These are phyloP conservation scores for Achaetomium macrosporum DNA, from an alignment of 2,329 filamentous ascomycete species.

Conservation along the genomic window DNA sequence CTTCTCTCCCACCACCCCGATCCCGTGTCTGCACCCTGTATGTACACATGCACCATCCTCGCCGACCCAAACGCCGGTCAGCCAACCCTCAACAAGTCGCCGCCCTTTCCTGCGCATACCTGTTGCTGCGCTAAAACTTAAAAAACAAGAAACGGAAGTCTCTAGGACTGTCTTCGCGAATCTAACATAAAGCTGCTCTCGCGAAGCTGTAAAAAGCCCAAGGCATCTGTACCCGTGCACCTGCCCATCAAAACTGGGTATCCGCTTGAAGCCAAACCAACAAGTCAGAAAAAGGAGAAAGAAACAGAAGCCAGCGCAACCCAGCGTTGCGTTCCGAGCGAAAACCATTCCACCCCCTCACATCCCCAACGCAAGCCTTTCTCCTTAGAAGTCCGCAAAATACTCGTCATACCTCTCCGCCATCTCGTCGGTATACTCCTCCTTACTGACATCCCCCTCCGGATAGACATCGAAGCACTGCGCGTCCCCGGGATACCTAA, in stretches of 20 bases:
- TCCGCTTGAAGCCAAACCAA: too few relatives aligned
- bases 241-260: too few relatives aligned
- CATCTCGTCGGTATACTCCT: constrained; percentile 65
- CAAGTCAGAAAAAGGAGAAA: background rate
- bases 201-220: background rate
- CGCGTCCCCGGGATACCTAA: constrained; percentile 67
- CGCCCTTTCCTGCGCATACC: background rate
- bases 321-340: background rate
- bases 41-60: background rate
- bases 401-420: constrained; percentile 61
- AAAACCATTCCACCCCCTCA: background rate
- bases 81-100: background rate
- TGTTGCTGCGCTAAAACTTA: background rate
- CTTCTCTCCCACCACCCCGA: background rate
- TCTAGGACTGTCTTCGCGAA: background rate
- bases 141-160: constrained; percentile 1
- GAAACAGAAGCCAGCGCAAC: background rate
- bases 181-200: background rate
- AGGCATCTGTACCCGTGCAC: too few relatives aligned
- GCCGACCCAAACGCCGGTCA: background rate
- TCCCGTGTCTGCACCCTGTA: background rate
- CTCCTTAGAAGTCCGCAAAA: constrained; percentile 65
- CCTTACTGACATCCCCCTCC: constrained; percentile 62
- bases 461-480: constrained; percentile 79
- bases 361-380: too few relatives aligned